These are phyloP conservation scores for Vigna radiata DNA, from an alignment of 306 rosid species.

Conservation along the genomic window DNA sequence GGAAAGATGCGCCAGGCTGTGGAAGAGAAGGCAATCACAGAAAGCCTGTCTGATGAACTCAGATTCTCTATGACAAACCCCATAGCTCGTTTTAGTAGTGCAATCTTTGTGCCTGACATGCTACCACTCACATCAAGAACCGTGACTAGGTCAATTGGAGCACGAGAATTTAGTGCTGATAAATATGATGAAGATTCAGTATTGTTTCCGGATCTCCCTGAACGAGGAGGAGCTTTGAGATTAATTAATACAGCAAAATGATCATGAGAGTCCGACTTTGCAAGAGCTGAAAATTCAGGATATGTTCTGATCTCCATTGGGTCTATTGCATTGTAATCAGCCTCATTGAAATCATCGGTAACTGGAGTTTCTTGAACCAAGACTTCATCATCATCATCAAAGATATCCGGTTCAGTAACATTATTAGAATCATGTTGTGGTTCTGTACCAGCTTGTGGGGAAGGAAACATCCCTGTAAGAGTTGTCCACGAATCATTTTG, in stretches of 20 bases:
- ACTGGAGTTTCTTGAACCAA: conserved; percentile 56
- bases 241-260: conserved; percentile 75
- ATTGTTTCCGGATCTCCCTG: conserved; percentile 43
- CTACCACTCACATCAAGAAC: conserved; percentile 97
- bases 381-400: conserved; percentile 88
- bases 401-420: conserved; percentile 67
- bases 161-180: conserved; percentile 56
- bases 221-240: conserved; percentile 76
- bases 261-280: conserved; percentile 62
- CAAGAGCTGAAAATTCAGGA: conserved; percentile 82
- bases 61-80: conserved; percentile 91
- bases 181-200: conserved; percentile 16
- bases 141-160: conserved; percentile 88
- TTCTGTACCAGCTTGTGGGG: conserved; percentile 50
- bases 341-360: conserved; percentile 40
- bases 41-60: conserved; percentile 85
- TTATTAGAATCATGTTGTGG: conserved; percentile 53
- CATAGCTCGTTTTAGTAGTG: conserved; percentile 89
- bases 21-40: conserved; percentile 83
- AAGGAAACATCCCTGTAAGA: conserved; percentile 57
- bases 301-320: conserved; percentile 69
- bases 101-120: conserved; percentile 96
- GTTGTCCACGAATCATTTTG: conserved; percentile 63
- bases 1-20: conserved; percentile 86
- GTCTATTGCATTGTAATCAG: conserved; percentile 42